A percentile compares a stretch with the other conserved stretches of the same genome.
Evolutionary conservation across 257 asterid species (phyloP).

Genomic region (Solanum bulbocastanum): DNA sequence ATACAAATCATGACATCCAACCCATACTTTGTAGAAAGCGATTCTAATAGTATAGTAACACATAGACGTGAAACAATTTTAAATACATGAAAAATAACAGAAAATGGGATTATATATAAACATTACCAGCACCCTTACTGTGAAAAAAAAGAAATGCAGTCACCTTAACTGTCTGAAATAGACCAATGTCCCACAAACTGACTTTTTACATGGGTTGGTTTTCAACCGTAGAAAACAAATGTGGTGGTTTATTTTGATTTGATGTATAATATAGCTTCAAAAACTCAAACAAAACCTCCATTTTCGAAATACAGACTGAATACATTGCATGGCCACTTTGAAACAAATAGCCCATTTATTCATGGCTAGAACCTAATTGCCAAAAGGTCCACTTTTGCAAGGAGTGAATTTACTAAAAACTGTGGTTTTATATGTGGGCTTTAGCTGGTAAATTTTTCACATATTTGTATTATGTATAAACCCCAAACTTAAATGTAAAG

Average conservation of each 20-base stretch:
- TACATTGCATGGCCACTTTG: not conserved
- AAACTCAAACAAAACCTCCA: not conserved
- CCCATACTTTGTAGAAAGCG: not conserved
- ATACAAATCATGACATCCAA: not conserved
- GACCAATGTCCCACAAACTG: not conserved
- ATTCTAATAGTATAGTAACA: not conserved
- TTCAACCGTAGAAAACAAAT: not conserved
- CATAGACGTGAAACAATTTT: not conserved
- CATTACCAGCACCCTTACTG: not conserved
- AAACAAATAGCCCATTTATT: not conserved
- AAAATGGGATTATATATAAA: not conserved
- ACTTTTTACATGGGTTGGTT: not conserved
- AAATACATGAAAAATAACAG: not conserved
- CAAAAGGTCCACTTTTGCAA: not conserved
- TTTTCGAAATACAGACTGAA: not conserved
- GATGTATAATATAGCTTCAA: not conserved
- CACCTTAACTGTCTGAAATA: not conserved
- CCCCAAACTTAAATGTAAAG: not conserved
- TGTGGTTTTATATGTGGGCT: not conserved
- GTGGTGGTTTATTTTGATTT: not conserved
- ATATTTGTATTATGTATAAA: not conserved
- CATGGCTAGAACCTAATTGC: not conserved
- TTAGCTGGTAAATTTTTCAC: not conserved
- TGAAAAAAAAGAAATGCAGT: not conserved
- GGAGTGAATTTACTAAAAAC: not conserved